Evolutionary conservation across 306 rosid species (phyloP), one percentile per base, ranked within the genome.

Genomic region (Biancaea sappan): DNA sequence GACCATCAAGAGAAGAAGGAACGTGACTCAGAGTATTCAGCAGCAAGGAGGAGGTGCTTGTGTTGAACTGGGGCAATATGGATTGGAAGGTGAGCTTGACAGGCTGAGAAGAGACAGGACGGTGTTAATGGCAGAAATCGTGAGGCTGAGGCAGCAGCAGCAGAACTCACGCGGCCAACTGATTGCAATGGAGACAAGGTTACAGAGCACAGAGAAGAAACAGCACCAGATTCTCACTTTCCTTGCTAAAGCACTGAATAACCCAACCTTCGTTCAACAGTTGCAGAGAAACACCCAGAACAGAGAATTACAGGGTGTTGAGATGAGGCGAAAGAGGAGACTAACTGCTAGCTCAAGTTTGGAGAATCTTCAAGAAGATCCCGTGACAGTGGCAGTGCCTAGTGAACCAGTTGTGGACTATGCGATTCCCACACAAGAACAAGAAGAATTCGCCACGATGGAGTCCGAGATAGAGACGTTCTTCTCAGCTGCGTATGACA

Each of bases 1-100:
- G 86, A 92, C 86, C 6, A 92, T 95, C 16, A 95, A 86, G 90
- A 87, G 99, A 75, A 95, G 98, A 75, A 88, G 99, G 51, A 84
- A 92, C 56, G 88, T 85, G 6, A 28, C 88, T 0, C 93, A 82
- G 71, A 37, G 64, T 47, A 2, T 63, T 37, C 86, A 74, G 1
- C 89, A 76, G 3, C 73, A 78, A n/a, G 79, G 83, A 52, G 82
- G 75, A 35, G 82, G 87, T 24, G 79, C 82, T 31, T 90, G 88
- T 76, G 84, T 92, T 43, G 98, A 95, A 48, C 28, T 92, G 44
- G 99, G 92, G 15, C 84, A 95, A 64, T 95, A 72, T 47, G 97
- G 99, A 4, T 44, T 95, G 28, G 96, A 92, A 78, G 86, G 86
- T 9, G 92, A 95, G 58, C 66, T 92, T 21, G 88, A 88, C 8